Evolutionary conservation across 2,329 filamentous ascomycete species (phyloP), one percentile per base, ranked within the genome.

Genomic region (Hawksworthiomyces lignivorus): DNA sequence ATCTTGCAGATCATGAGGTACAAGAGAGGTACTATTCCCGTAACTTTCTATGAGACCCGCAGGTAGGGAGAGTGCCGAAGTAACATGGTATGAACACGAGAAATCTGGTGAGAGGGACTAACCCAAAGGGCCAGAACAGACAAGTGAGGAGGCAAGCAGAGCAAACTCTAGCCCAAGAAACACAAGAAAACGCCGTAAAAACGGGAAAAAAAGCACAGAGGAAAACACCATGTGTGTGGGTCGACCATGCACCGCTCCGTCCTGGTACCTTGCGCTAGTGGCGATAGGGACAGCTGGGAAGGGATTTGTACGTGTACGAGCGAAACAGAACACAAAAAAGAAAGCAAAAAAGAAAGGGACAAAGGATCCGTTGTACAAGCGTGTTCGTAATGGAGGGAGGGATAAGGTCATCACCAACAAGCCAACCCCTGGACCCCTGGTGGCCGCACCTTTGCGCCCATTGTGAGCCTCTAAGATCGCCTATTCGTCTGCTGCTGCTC

Each of bases 251-350:
- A 18, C 27, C 15, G 10, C 19, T 31, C 33, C 15, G 39, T 5
- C 28, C 28, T 36, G 44, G 48, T 50, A 44, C 48, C 46, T 48
- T 47, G 43, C 46, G 24, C 48, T 49, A 50, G 48, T 47, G 48
- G 46, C 44, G 32, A 47, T 41, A n/a, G 36, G 14, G 24, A 12
- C 24, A n/a, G n/a, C n/a, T n/a, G n/a, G 28, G 28, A 28, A 12
- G 37, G 31, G 34, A 37, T 7, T 11, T 18, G 17, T 20, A 27
- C 32, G 28, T 28, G 26, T 22, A n/a, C n/a, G n/a, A n/a, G n/a
- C n/a, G n/a, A 7, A 26, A 26, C 24, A 26, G 12, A 26, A 26
- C n/a, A 38, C 21, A 14, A 14, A 38, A 33, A 22, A 29, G 27
- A 21, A 15, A 17, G 32, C 21, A 15, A 33, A 41, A 18, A 15